phyloP scores from a whole-genome alignment of 2,329 filamentous ascomycete genomes.

The Ilyonectria sp. region DNA sequence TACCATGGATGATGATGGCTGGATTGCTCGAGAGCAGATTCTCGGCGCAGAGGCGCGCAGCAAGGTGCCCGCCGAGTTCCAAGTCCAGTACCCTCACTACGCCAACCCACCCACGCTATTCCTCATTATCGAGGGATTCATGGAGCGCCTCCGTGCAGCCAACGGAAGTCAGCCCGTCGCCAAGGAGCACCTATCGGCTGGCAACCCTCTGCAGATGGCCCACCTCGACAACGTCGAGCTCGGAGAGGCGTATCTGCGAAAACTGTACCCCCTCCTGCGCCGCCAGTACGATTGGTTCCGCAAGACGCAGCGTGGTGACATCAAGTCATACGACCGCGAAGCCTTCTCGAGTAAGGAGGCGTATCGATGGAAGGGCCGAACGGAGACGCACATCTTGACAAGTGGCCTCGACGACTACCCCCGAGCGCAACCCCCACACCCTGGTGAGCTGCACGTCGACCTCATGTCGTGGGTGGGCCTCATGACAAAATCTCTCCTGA shows the following conservation, averaged over 20 bases:
- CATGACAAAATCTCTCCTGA: slow-evolving; percentile 89
- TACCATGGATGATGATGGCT: slow-evolving; percentile 96
- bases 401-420: slow-evolving; percentile 98
- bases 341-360: slow-evolving; percentile 92
- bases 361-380: slow-evolving; percentile 95
- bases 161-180: slow-evolving; percentile 63
- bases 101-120: slow-evolving; percentile 97
- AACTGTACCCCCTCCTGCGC: slow-evolving; percentile 88
- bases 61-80: slow-evolving; percentile 95
- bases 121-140: slow-evolving; percentile 86
- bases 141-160: slow-evolving; percentile 79
- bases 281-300: slow-evolving; percentile 97
- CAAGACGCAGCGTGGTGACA: slow-evolving; percentile 89
- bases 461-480: slow-evolving; percentile 98
- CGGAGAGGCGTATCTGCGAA: slow-evolving; percentile 79
- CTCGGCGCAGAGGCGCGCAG: slow-evolving; percentile 91
- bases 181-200: slow-evolving; percentile 60
- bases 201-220: slow-evolving; percentile 70
- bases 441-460: slow-evolving; percentile 95
- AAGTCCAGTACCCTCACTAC: slow-evolving; percentile 96
- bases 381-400: slow-evolving; percentile 87
- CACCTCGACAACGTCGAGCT: slow-evolving; percentile 78
- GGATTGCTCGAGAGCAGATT: slow-evolving; percentile 98
- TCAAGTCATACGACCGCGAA: slow-evolving; percentile 91
- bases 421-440: slow-evolving; percentile 91